These are phyloP conservation scores for Fusarium dlaminii DNA, from an alignment of 2,329 filamentous ascomycete genomes.

Conservation along the genomic window DNA sequence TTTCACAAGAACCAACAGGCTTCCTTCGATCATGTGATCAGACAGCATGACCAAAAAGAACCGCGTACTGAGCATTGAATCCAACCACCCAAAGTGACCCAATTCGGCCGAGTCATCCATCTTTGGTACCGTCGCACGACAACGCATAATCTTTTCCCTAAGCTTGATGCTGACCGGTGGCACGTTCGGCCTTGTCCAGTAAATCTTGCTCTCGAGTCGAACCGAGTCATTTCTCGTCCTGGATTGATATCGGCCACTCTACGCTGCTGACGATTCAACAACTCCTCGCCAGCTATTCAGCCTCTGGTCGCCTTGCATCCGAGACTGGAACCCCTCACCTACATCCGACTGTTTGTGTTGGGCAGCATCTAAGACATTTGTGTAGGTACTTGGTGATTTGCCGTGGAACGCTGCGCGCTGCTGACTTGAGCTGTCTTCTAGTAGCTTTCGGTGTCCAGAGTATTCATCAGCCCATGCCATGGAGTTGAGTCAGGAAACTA, in stretches of 20 bases:
- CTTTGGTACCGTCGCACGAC: conserved; percentile 33
- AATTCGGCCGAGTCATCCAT: conserved; percentile 34
- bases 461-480: conserved; percentile 48
- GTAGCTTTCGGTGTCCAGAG: conserved; percentile 7
- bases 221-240: not conserved
- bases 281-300: conserved; percentile 4
- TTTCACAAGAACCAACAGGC: conserved; percentile 23
- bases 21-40: conserved; percentile 42
- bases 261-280: conserved; percentile 16
- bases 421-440: conserved; percentile 13
- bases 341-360: conserved; percentile 12
- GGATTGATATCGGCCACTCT: conserved; percentile 12
- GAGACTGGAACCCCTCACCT: conserved; percentile 29
- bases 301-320: conserved; percentile 29
- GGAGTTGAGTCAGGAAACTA: conserved; percentile 63
- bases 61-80: conserved; percentile 1
- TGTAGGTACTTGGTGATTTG: conserved; percentile 32
- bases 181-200: conserved; percentile 4
- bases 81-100: conserved; percentile 27
- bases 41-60: conserved; percentile 12
- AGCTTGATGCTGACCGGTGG: conserved; percentile 10
- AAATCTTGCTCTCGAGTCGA: not conserved
- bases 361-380: conserved; percentile 34
- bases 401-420: conserved; percentile 22
- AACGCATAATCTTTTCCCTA: conserved; percentile 5